Base-by-base conservation (phyloP, 345 rosid genomes). In the Trapa incisa region DNA sequence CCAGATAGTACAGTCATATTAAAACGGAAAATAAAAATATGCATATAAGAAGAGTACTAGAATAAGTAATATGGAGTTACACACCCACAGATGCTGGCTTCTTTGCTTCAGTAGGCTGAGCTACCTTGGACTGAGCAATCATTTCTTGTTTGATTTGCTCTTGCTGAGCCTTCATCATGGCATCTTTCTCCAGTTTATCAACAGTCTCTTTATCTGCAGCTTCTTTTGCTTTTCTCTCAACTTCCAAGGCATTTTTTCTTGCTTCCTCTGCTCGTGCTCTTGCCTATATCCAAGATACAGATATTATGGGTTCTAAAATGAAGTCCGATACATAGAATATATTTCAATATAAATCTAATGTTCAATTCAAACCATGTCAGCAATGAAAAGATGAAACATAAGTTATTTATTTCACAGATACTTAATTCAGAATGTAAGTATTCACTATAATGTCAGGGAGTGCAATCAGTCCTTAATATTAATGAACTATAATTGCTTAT, bases 151-250 rank as follows among this genome's bases (percentile, higher is more conserved):
- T 65, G 57, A 64, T 57, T 66, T 68, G 70, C 72, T 65, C 78
- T 60, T 47, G 66, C 72, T 69, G 76, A 56, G 83, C 76, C 62
- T 65, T 77, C 53, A 35, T 47, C 32, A 75, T 65, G 70, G 81
- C 68, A 29, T 36, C 67, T 68, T 56, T 72, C 75, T 80, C 73
- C 50, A 75, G 60, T 43, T 70, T 68, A 71, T 80, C 82, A 67
- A 83, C 78, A 68, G 74, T 8, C 1, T 86, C 84, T 75, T 68
- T 88, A 61, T 83, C 86, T 35, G 84, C 90, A 54, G 76, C 82
- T 75, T 87, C 84, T 68, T 85, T 86, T 61, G 84, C 87, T 76
- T 75, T 85, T 73, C 79, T 83, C 77, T 89, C 88, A 70, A 77
- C 84, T 86, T 86, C 97, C 75, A 80, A 69, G 68, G 87, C 84